Conservation (phyloP, 148 eudicot genomes). For the Persicaria tinctoria region DNA sequence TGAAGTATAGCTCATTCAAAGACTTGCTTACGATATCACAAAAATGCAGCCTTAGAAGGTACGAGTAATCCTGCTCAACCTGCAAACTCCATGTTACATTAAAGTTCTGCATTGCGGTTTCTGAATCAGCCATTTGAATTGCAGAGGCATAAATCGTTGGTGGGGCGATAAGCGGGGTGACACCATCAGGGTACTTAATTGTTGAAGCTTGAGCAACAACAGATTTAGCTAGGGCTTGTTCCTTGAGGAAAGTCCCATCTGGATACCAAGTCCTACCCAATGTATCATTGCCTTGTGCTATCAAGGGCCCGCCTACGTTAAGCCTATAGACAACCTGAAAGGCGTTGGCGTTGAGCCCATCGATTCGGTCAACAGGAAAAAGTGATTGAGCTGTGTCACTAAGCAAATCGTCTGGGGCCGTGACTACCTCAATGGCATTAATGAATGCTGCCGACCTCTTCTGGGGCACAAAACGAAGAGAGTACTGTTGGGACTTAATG, state of each 20-base stretch:
- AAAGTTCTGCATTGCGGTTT: slow-evolving; percentile 32
- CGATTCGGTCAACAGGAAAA: slow-evolving; percentile 31
- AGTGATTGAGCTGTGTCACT: slow-evolving; percentile 35
- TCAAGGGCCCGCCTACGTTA: slow-evolving; percentile 50
- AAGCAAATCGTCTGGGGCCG: slow-evolving; percentile 54
- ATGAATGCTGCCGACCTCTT: slow-evolving; percentile 48
- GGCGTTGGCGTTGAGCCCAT: slow-evolving; percentile 31
- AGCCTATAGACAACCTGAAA: slow-evolving; percentile 51
- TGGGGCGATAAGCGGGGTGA: slow-evolving; percentile 57
- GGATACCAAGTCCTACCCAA: slow-evolving; percentile 56
- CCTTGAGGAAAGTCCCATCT: slow-evolving; percentile 30
- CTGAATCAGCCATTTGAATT: slow-evolving; percentile 53
- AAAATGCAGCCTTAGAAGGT: slow-evolving; percentile 70
- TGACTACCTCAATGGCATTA: slow-evolving; percentile 66
- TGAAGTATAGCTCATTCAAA: slow-evolving; percentile 59
- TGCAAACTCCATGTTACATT: slow-evolving; percentile 59
- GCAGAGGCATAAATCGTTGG: slow-evolving; percentile 59
- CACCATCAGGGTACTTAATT: slow-evolving; percentile 42
- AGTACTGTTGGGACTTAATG: slow-evolving; percentile 34
- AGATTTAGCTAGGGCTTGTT: slow-evolving; percentile 21
- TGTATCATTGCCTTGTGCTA: slow-evolving; percentile 49
- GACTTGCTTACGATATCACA: slow-evolving; percentile 69
- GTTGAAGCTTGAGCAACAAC: slow-evolving; percentile 34
- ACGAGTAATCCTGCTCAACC: slow-evolving; percentile 34
- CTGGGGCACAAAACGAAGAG: slow-evolving; percentile 41